These are phyloP conservation scores for Candida boidinii DNA, from an alignment of 805 yeast genomes.

Conservation along the genomic window DNA sequence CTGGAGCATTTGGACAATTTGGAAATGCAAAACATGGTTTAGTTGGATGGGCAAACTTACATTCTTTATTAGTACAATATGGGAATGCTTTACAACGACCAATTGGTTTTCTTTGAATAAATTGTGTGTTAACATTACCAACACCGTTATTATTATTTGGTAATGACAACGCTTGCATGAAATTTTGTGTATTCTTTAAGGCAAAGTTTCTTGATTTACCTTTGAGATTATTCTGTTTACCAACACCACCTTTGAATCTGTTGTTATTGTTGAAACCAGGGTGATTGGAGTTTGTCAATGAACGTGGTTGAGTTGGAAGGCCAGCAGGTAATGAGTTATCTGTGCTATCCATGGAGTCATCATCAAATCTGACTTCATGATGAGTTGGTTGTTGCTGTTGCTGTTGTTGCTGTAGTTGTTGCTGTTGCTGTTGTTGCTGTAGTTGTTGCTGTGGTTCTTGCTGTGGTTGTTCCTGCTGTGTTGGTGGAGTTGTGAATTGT, in stretches of 20 bases:
- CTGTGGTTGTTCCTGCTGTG: conserved; percentile 6
- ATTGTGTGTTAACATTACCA: conserved; percentile 1
- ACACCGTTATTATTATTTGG: conserved; percentile 16
- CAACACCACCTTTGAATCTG: neutral
- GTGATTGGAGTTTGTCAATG: no score
- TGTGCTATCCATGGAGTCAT: neutral
- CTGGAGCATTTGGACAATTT: conserved; percentile 69
- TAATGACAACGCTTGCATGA: conserved; percentile 32
- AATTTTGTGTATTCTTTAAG: conserved; percentile 30
- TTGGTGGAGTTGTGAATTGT: conserved; percentile 10
- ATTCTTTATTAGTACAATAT: conserved; percentile 54
- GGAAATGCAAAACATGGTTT: conserved; percentile 68
- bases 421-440: conserved; percentile 2
- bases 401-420: conserved; percentile 9
- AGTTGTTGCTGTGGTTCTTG: conserved; percentile 8
- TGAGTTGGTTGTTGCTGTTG: conserved; percentile 5
- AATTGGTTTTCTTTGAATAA: conserved; percentile 31
- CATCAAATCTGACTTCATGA: conserved; percentile 15
- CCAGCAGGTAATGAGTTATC: no score
- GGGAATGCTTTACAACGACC: conserved; percentile 70
- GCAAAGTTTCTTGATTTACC: conserved; percentile 22
- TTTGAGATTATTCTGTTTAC: conserved; percentile 2
- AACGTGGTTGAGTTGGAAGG: conserved; percentile 15
- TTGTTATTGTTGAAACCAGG: no score
- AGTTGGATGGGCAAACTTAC: conserved; percentile 76